A percentile compares a stretch with the other conserved stretches of the same genome.
Evolutionary conservation across 805 yeast genomes (phyloP).

Genomic region (Yamadazyma nakazawae): DNA sequence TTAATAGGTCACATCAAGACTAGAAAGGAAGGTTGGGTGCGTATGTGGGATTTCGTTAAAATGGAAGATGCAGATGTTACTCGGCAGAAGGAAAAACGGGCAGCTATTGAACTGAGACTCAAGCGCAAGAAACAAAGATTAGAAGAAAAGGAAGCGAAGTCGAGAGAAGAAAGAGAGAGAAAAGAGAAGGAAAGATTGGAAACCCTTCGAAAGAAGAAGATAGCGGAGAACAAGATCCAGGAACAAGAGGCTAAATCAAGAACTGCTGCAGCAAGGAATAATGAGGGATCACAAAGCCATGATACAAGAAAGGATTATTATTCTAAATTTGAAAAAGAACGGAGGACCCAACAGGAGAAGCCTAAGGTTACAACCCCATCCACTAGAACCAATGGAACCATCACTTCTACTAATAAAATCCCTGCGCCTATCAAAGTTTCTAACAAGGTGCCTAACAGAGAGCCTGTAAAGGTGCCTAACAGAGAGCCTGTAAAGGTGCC

Average conservation of each 20-base stretch:
- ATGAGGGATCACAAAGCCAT: background rate
- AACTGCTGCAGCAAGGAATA: background rate
- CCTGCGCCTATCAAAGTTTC: too few species aligned
- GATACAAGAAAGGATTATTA: conserved; percentile 5
- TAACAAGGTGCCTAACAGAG: too few species aligned
- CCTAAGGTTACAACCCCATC: background rate
- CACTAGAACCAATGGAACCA: background rate
- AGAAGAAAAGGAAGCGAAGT: conserved; percentile 10
- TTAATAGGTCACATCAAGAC: conserved; percentile 63
- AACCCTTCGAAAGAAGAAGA: background rate
- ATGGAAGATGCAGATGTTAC: conserved; percentile 43
- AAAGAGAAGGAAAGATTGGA: conserved; percentile 1
- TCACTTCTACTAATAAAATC: too few species aligned
- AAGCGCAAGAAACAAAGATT: conserved; percentile 15
- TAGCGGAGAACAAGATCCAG: background rate
- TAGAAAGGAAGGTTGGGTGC: conserved; percentile 48
- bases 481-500: too few species aligned
- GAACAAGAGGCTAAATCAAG: conserved; percentile 2
- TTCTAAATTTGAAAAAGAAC: conserved; percentile 5
- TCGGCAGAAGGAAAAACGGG: conserved; percentile 18
- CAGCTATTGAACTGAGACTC: conserved; percentile 18
- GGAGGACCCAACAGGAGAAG: background rate
- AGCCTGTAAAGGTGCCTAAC: too few species aligned
- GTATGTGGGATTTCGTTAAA: conserved; percentile 55
- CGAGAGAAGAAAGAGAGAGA: conserved; percentile 2